These are phyloP conservation scores for Tremella mesenterica DNA, from an alignment of 768 basidiomycete species.

Conservation along the genomic window DNA sequence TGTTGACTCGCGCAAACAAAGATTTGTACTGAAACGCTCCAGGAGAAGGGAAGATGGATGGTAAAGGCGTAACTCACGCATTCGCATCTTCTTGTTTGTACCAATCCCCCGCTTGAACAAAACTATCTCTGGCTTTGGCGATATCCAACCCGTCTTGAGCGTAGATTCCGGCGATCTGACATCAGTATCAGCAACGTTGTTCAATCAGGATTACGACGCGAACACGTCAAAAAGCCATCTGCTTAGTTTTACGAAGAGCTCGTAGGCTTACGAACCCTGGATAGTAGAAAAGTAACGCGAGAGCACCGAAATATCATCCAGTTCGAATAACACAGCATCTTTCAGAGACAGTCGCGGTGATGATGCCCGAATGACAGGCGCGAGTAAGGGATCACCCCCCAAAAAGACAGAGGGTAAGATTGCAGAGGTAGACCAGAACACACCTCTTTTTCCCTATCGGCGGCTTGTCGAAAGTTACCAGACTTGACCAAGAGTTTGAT, in stretches of 20 bases:
- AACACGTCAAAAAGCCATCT: background rate
- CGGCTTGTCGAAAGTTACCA: slow-evolving; percentile 93
- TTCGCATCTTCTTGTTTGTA: slow-evolving; percentile 94
- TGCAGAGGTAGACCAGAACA: background rate
- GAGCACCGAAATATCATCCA: no score
- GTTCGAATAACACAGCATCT: background rate
- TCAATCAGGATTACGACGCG: background rate
- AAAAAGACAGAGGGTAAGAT: background rate
- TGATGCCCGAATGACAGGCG: background rate
- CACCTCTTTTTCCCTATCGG: slow-evolving; percentile 72
- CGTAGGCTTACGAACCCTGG: no score
- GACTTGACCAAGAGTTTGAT: slow-evolving; percentile 69
- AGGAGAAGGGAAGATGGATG: no score
- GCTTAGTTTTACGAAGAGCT: background rate
- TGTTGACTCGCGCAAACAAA: no score
- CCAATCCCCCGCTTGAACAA: slow-evolving; percentile 87
- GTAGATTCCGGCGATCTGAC: slow-evolving; percentile 83
- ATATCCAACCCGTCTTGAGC: slow-evolving; percentile 59
- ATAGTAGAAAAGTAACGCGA: no score
- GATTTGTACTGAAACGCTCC: no score
- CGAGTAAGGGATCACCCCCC: no score
- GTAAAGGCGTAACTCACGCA: slow-evolving; percentile 57
- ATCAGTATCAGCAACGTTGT: background rate
- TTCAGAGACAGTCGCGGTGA: background rate
- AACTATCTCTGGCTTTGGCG: slow-evolving; percentile 80